A percentile compares a stretch with the other conserved stretches of the same genome.
phyloP scores from a whole-genome alignment of 495 filamentous ascomycete genomes.

The Saxophila tyrrhenica region DNA sequence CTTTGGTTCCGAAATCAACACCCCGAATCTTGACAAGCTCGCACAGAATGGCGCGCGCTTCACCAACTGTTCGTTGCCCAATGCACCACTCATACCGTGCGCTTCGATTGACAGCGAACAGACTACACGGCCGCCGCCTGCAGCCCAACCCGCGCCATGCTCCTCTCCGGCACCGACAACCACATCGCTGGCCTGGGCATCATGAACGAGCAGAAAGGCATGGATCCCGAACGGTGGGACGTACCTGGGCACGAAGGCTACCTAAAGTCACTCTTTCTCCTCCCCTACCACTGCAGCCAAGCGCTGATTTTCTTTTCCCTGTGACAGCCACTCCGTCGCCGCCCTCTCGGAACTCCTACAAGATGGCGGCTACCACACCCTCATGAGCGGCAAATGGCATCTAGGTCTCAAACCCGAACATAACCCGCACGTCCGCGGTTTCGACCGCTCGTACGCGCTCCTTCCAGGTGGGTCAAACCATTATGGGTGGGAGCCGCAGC shows the following conservation, averaged over 20 bases:
- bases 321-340: slow-evolving; percentile 43
- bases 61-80: slow-evolving; percentile 14
- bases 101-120: slow-evolving; percentile 23
- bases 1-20: slow-evolving; percentile 28
- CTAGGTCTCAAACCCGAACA: slow-evolving; percentile 32
- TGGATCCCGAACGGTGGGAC: slow-evolving; percentile 23
- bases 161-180: slow-evolving; percentile 40
- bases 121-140: slow-evolving; percentile 24
- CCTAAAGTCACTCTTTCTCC: slow-evolving; percentile 24
- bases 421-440: slow-evolving; percentile 35
- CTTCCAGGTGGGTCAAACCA: slow-evolving; percentile 42
- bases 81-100: not conserved
- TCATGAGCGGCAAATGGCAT: slow-evolving; percentile 52
- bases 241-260: slow-evolving; percentile 53
- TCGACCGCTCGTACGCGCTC: slow-evolving; percentile 37
- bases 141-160: slow-evolving; percentile 30
- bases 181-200: slow-evolving; percentile 38
- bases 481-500: slow-evolving; percentile 45
- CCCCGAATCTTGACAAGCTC: slow-evolving; percentile 23
- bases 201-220: slow-evolving; percentile 25
- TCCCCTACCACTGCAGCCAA: not conserved
- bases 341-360: slow-evolving; percentile 47
- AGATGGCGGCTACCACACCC: slow-evolving; percentile 47
- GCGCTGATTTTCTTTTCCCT: not conserved
- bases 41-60: slow-evolving; percentile 18